Conservation (phyloP, 148 eudicot genomes). For the Silene conica region DNA sequence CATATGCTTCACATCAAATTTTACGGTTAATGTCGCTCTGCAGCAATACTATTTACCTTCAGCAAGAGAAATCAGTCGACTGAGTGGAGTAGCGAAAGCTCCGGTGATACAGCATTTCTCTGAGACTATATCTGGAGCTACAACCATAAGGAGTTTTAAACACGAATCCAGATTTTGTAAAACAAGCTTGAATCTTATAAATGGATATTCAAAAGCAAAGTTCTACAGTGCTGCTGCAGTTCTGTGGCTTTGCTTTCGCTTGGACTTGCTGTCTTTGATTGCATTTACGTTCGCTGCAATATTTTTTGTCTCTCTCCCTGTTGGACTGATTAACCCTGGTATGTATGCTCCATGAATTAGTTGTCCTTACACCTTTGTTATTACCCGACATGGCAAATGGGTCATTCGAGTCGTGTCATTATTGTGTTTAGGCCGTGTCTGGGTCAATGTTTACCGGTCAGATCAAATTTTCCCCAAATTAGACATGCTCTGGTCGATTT, state of each 20-base stretch:
- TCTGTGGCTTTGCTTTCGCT: slow-evolving; percentile 59
- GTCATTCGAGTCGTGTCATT: too few relatives aligned
- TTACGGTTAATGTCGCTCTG: neutral
- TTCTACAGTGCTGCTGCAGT: slow-evolving; percentile 47
- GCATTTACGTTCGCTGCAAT: slow-evolving; percentile 45
- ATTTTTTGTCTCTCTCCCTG: slow-evolving; percentile 50
- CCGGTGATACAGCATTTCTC: slow-evolving; percentile 63
- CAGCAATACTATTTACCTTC: slow-evolving; percentile 53
- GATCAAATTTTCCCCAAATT: too few relatives aligned
- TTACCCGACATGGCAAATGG: too few relatives aligned
- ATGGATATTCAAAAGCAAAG: slow-evolving; percentile 44
- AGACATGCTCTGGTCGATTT: too few relatives aligned
- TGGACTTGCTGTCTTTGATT: slow-evolving; percentile 43
- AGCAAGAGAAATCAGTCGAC: slow-evolving; percentile 52
- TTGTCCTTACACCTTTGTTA: too few relatives aligned
- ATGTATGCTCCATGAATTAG: slow-evolving; percentile 8
- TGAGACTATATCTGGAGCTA: slow-evolving; percentile 58
- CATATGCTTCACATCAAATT: neutral
- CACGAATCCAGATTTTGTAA: slow-evolving; percentile 47
- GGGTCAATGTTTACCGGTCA: too few relatives aligned
- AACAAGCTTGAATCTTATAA: slow-evolving; percentile 37
- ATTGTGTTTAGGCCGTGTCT: too few relatives aligned
- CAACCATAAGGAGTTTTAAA: slow-evolving; percentile 54
- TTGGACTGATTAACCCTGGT: slow-evolving; percentile 57
- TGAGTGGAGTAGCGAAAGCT: slow-evolving; percentile 48